Percentiles rank a stretch among this genome's conserved stretches.
Conservation (phyloP, 2,329 filamentous ascomycete species). For the Aspergillus ruber region DNA sequence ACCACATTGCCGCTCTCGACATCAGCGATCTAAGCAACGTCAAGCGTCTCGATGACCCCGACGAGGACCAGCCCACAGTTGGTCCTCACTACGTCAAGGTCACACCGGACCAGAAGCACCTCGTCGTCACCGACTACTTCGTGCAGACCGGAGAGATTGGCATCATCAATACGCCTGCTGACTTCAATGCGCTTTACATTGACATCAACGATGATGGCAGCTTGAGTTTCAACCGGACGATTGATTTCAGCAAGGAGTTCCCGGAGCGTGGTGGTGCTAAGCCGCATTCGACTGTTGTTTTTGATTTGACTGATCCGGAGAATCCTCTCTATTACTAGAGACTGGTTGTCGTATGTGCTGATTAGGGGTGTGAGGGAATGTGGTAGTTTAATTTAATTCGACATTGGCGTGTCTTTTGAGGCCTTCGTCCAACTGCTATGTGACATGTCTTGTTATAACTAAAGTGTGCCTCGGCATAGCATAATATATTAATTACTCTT, state of each 20-base stretch:
- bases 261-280: slow-evolving; percentile 51
- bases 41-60: slow-evolving; percentile 56
- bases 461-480: too few relatives aligned
- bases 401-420: too few relatives aligned
- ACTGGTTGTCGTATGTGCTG: not conserved
- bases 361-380: too few relatives aligned
- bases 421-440: too few relatives aligned
- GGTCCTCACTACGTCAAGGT: slow-evolving; percentile 61
- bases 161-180: slow-evolving; percentile 54
- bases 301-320: slow-evolving; percentile 50
- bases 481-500: too few relatives aligned
- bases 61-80: slow-evolving; percentile 53
- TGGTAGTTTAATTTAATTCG: too few relatives aligned
- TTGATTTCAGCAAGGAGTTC: slow-evolving; percentile 52
- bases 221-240: slow-evolving; percentile 55
- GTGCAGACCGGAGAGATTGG: slow-evolving; percentile 57
- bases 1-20: slow-evolving; percentile 57
- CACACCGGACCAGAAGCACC: slow-evolving; percentile 57
- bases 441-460: too few relatives aligned
- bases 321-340: slow-evolving; percentile 36
- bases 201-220: slow-evolving; percentile 51
- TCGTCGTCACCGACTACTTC: slow-evolving; percentile 61
- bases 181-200: slow-evolving; percentile 59
- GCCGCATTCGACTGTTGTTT: slow-evolving; percentile 52
- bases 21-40: slow-evolving; percentile 55